Percentiles rank a stretch among this genome's conserved stretches.
phyloP scores from a whole-genome alignment of 2,329 filamentous ascomycete species.

The Phaeosphaeria sp. region DNA sequence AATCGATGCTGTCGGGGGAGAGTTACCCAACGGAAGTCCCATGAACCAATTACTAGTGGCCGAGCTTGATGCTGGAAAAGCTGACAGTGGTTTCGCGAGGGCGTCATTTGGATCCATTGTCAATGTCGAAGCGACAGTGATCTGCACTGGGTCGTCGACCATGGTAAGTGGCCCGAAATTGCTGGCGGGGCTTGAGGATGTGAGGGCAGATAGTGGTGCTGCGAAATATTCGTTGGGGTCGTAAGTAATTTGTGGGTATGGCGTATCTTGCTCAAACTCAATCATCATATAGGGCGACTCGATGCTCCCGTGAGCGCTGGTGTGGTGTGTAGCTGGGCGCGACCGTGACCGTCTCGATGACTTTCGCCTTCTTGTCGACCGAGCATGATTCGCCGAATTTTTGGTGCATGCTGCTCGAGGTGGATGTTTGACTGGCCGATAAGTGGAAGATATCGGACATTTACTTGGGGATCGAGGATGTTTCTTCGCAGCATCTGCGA shows the following conservation, averaged over 20 bases:
- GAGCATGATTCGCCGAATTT: not conserved
- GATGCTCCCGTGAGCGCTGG: not conserved
- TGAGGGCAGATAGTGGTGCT: too few species aligned
- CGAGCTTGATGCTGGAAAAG: not conserved
- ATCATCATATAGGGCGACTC: not conserved
- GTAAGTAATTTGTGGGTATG: not conserved
- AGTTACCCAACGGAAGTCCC: not conserved
- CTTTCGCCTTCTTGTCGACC: not conserved
- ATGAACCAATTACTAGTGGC: not conserved
- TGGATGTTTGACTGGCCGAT: not conserved
- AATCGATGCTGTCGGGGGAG: not conserved
- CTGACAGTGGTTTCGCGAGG: not conserved
- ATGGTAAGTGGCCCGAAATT: too few species aligned
- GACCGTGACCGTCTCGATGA: not conserved
- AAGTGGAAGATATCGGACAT: not conserved
- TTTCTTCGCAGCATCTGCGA: not conserved
- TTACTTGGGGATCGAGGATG: not conserved
- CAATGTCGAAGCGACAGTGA: too few species aligned
- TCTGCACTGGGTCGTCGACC: too few species aligned
- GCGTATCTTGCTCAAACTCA: not conserved
- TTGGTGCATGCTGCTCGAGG: not conserved
- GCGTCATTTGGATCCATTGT: not conserved
- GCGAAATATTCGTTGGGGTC: too few species aligned
- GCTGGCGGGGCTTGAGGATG: too few species aligned
- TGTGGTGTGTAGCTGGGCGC: not conserved